Conservation (phyloP, 2,329 filamentous ascomycete genomes). For the Talaromyces atroroseus region DNA sequence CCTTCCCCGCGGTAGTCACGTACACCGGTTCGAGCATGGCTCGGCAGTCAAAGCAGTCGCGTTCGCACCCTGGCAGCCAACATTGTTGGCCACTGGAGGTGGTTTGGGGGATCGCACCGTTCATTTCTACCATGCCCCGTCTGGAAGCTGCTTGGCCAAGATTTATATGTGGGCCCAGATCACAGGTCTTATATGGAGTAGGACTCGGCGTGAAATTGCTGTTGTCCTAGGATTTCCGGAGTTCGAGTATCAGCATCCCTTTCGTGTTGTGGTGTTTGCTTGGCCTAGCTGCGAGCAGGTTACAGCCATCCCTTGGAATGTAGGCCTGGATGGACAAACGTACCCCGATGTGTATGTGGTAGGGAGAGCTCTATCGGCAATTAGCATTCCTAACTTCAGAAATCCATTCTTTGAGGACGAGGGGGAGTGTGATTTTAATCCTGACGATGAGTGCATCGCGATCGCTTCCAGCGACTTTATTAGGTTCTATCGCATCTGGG, state of each 20-base stretch:
- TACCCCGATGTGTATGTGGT: neutral
- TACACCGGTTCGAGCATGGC: conserved; percentile 69
- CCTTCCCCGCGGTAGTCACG: conserved; percentile 54
- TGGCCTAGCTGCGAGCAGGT: conserved; percentile 90
- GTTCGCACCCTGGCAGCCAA: conserved; percentile 90
- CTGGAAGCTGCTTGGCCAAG: conserved; percentile 76
- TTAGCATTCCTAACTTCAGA: conserved; percentile 10
- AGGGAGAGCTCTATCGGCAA: conserved; percentile 8
- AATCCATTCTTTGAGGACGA: neutral
- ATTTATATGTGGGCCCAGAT: conserved; percentile 93
- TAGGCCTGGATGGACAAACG: conserved; percentile 35
- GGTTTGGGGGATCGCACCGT: conserved; percentile 94
- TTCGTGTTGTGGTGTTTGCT: conserved; percentile 84
- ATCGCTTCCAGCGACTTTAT: conserved; percentile 89
- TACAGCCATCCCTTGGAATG: conserved; percentile 76
- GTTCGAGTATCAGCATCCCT: conserved; percentile 76
- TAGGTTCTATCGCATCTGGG: conserved; percentile 95
- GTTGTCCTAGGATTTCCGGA: conserved; percentile 85
- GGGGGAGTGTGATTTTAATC: conserved; percentile 23
- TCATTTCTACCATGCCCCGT: conserved; percentile 85
- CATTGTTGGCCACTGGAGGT: conserved; percentile 81
- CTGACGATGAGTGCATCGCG: conserved; percentile 74
- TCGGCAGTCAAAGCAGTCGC: conserved; percentile 95
- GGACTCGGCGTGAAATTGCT: conserved; percentile 75
- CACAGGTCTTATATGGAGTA: conserved; percentile 87